phyloP scores from a whole-genome alignment of 78 protist genomes.

The Dictyostelium citrinum region DNA sequence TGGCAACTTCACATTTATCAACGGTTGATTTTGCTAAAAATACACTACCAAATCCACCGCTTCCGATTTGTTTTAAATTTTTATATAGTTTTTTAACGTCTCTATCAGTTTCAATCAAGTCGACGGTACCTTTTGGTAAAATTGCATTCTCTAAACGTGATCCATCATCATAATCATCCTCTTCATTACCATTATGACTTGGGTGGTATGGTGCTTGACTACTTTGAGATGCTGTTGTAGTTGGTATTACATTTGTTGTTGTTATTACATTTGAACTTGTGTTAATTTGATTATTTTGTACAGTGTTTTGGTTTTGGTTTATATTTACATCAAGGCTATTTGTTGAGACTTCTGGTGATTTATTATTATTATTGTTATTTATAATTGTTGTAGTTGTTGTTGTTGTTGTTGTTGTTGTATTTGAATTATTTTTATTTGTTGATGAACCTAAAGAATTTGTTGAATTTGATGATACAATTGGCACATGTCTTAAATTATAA shows the following conservation, averaged over 20 bases:
- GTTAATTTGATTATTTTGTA: not conserved
- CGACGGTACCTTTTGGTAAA: constrained; percentile 59
- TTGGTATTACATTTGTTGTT: not conserved
- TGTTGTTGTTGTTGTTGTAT: not conserved
- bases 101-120: constrained; percentile 25
- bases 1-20: constrained; percentile 75
- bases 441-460: not conserved
- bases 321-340: not conserved
- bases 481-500: constrained; percentile 23
- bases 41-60: constrained; percentile 84
- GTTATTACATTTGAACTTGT: not conserved
- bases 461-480: not conserved
- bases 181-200: constrained; percentile 9
- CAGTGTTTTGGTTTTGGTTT: not conserved
- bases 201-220: not conserved
- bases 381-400: not conserved
- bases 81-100: constrained; percentile 68
- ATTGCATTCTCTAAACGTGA: constrained; percentile 65
- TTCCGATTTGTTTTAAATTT: constrained; percentile 64
- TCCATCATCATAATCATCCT: constrained; percentile 42
- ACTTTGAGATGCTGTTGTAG: constrained; percentile 13
- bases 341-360: constrained; percentile 11
- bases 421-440: not conserved
- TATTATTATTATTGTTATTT: not conserved
- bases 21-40: constrained; percentile 54